Base-by-base conservation (phyloP, 2,329 filamentous ascomycete species). In the Verticillium nonalfalfae region DNA sequence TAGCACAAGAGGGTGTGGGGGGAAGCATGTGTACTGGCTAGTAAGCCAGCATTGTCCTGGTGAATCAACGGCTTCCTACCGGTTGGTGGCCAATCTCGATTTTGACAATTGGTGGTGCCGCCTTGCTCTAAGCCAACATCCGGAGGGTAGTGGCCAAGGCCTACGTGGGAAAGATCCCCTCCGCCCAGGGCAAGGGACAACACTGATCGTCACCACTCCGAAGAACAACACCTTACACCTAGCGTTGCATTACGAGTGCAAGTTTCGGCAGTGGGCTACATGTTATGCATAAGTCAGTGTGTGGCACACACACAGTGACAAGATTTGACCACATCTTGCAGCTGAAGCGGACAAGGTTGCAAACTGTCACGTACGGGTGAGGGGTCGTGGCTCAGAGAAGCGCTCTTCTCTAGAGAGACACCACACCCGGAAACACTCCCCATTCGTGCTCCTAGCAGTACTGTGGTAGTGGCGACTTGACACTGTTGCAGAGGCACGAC, bases 201-300 rank as follows among this genome's bases (percentile, higher is more conserved):
- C 21, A 26, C 9, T 10, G n/a, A 9, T 18, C 45, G 45, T 11
- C 45, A 26, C 7, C 21, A 18, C 21, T 21, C n/a, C 18, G 18
- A 18, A 21, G 35, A 52, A 10, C 7, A 18, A 52, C 45, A 40
- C 6, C 21, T 18, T 7, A 11, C 9, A 26, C 7, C 45, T 52
- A 52, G 45, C 45, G 45, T 52, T 52, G 45, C 45, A 52, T 52
- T 52, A 18, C 18, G 45, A 52, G 45, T 58, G 57, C 57, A 50
- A 50, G 38, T 40, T 50, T 58, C 57, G 57, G 39, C 57, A 58
- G 45, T 58, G 57, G 39, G 15, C n/a, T 36, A 36, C 55, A 57
- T 57, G 35, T 36, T 57, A 52, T 52, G 45, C 45, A 52, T 26
- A 52, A 21, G 45, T 52, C 45, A 52, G 45, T 52, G 11, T 7